Evolutionary conservation across 305 asterid genomes (phyloP).

Genomic region (Solanum hybrid): DNA sequence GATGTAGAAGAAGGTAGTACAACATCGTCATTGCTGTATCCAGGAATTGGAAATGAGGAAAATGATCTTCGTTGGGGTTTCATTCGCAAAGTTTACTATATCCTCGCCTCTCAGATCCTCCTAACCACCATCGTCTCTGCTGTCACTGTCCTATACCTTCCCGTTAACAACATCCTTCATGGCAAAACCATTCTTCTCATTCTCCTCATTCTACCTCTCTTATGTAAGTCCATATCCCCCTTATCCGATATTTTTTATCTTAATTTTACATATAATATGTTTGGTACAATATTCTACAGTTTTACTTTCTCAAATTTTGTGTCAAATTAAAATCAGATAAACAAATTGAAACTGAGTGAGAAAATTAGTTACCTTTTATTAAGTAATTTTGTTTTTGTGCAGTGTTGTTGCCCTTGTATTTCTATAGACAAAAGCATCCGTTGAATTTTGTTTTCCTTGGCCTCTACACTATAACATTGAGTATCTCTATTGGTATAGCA

Average conservation of each 20-base stretch:
- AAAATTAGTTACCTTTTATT: neutral
- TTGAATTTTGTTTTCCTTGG: slow-evolving; percentile 28
- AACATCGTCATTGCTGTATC: slow-evolving; percentile 37
- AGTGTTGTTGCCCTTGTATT: slow-evolving; percentile 10
- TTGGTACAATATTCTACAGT: too few relatives aligned
- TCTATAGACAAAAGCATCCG: slow-evolving; percentile 14
- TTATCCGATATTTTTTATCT: too few relatives aligned
- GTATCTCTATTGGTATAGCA: slow-evolving; percentile 12
- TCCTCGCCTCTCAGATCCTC: slow-evolving; percentile 73
- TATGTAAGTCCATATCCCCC: slow-evolving; percentile 37
- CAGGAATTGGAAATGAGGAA: slow-evolving; percentile 78
- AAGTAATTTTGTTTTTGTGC: slow-evolving; percentile 4
- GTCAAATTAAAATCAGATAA: neutral
- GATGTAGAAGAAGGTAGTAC: slow-evolving; percentile 53
- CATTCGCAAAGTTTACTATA: slow-evolving; percentile 82
- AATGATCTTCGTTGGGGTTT: slow-evolving; percentile 91
- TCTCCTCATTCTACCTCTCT: slow-evolving; percentile 58
- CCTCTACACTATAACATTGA: slow-evolving; percentile 17
- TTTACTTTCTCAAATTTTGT: too few relatives aligned
- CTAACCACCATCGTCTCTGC: slow-evolving; percentile 71
- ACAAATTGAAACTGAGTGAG: neutral
- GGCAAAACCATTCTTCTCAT: slow-evolving; percentile 53
- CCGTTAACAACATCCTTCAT: slow-evolving; percentile 60
- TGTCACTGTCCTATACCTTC: slow-evolving; percentile 51
- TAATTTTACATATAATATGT: too few relatives aligned